Conservation (phyloP, 2,329 filamentous ascomycete genomes). For the Polychaeton citri region DNA sequence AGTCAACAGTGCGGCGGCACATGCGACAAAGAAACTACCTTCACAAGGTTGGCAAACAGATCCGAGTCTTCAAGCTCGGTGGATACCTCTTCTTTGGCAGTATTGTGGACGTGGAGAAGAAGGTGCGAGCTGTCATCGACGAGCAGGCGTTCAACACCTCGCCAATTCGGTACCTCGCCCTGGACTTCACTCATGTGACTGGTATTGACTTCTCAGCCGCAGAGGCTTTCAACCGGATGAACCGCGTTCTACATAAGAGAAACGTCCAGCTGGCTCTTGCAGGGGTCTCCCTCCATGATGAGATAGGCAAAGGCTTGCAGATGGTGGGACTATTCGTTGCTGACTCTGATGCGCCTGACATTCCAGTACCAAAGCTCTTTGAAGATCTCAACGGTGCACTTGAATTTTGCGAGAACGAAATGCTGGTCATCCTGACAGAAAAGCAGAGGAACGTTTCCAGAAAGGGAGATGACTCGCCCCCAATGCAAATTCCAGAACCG, state of each 20-base stretch:
- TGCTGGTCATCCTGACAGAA: slow-evolving; percentile 44
- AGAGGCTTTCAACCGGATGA: slow-evolving; percentile 88
- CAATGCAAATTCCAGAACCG: slow-evolving; percentile 16
- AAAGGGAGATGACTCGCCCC: slow-evolving; percentile 34
- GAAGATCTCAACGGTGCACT: slow-evolving; percentile 85
- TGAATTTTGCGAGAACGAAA: slow-evolving; percentile 88
- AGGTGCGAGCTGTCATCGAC: slow-evolving; percentile 68
- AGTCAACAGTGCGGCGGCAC: slow-evolving; percentile 84
- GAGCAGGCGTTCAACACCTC: slow-evolving; percentile 64
- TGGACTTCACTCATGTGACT: slow-evolving; percentile 80
- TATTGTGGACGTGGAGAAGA: slow-evolving; percentile 86
- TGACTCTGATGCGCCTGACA: slow-evolving; percentile 50
- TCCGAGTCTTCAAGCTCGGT: slow-evolving; percentile 78
- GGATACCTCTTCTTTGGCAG: slow-evolving; percentile 98
- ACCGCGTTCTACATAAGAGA: slow-evolving; percentile 64
- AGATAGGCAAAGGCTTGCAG: slow-evolving; percentile 64
- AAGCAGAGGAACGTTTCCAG: slow-evolving; percentile 23
- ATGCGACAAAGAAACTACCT: slow-evolving; percentile 80
- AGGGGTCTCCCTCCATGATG: slow-evolving; percentile 61
- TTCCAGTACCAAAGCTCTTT: slow-evolving; percentile 49
- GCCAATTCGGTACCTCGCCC: slow-evolving; percentile 77
- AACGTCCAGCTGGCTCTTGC: slow-evolving; percentile 72
- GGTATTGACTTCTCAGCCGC: slow-evolving; percentile 93
- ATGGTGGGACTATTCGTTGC: slow-evolving; percentile 73
- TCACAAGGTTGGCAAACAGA: slow-evolving; percentile 72